Base-by-base conservation (phyloP, 208 protist genomes). In the Willaertia magna region DNA sequence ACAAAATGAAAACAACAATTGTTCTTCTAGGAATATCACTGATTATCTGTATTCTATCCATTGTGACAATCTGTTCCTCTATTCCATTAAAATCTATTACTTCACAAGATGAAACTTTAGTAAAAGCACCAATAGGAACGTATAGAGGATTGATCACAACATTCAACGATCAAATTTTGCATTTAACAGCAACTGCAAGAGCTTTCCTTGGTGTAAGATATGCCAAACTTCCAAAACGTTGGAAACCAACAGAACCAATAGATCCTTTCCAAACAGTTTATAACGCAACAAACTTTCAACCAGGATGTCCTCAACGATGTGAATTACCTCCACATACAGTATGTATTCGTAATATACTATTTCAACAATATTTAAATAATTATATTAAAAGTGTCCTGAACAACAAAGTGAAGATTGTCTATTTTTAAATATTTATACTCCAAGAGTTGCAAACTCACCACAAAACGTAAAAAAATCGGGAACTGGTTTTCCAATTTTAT, bases 171-270 rank as follows among this genome's bases (percentile, higher is more conserved):
- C 7, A 67, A 67, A n/a, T n/a, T 7, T n/a, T n/a, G n/a, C n/a
- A n/a, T n/a, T n/a, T n/a, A n/a, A n/a, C n/a, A n/a, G n/a, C n/a
- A n/a, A 67, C 55, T 34, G 55, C 55, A 1, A 67, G 55, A 67
- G 55, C 67, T 79, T 88, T 88, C 86, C 22, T 30, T 34, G 88
- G 88, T 12, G 44, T 90, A 85, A 88, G 88, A 47, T 90, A 86
- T 75, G 88, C 88, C 12, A 42, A 85, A 76, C 88, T 88, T 26
- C 88, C 88, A 4, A 39, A 91, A 0, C 47, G 88, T 42, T 90
- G 9, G 12, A 30, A 79, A 52, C 76, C 88, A 20, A 61, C 88
- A 30, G 22, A 79, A 44, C 84, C 67, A 40, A 30, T 52, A 1
- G 39, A 39, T 51, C 0, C 79, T 16, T 89, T 39, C 40, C 7